phyloP scores from a whole-genome alignment of 2,329 filamentous ascomycete genomes.

The Zymoseptoria pseudotritici region DNA sequence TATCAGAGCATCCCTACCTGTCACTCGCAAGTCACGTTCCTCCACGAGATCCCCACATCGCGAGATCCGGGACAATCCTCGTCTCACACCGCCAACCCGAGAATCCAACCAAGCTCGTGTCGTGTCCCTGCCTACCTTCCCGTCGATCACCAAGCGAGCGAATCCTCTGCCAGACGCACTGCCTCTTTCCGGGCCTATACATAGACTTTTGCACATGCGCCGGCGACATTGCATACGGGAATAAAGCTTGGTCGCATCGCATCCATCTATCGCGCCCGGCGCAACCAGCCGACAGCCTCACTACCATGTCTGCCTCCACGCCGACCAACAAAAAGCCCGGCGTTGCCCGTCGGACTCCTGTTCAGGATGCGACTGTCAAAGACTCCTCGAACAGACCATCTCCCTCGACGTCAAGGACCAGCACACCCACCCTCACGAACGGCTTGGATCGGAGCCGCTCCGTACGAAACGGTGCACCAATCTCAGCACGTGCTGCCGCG shows the following conservation, averaged over 20 bases:
- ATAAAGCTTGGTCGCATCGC: not conserved
- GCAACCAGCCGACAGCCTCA: not conserved
- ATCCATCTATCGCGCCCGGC: not conserved
- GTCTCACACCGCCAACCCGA: not conserved
- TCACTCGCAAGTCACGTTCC: not conserved
- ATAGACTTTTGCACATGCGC: not conserved
- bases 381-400: constrained; percentile 1
- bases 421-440: constrained; percentile 9
- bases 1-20: not conserved
- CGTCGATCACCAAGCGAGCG: not conserved
- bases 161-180: not conserved
- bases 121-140: not conserved
- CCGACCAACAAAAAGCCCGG: constrained; percentile 16
- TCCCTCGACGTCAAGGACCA: constrained; percentile 16
- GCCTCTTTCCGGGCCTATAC: not conserved
- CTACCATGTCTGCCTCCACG: constrained; percentile 4
- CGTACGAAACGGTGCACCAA: constrained; percentile 54
- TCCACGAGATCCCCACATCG: not conserved
- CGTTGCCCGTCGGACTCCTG: constrained; percentile 4
- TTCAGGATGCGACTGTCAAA: not conserved
- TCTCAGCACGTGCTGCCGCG: constrained; percentile 67
- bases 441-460: constrained; percentile 48
- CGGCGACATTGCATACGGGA: not conserved
- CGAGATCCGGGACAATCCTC: not conserved
- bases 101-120: not conserved